A percentile compares a stretch with the other conserved stretches of the same genome.
phyloP scores from a whole-genome alignment of 2,329 filamentous ascomycete genomes.

The Zalaria obscura region DNA sequence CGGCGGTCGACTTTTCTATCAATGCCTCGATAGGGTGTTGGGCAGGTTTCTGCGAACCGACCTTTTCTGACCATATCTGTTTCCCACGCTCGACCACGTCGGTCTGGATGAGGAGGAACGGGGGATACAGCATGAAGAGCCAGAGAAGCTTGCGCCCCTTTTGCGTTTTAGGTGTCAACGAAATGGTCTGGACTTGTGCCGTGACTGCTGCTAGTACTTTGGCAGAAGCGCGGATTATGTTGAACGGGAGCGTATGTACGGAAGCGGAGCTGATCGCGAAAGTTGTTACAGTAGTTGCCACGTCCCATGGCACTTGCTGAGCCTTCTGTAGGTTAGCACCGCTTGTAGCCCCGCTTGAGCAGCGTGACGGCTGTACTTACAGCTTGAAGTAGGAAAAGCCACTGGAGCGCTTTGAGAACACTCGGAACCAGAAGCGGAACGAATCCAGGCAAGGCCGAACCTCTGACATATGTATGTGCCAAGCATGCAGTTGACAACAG shows the following conservation, averaged over 20 bases:
- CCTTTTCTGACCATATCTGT: background rate
- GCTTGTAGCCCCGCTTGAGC: background rate
- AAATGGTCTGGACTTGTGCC: background rate
- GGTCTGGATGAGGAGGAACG: background rate
- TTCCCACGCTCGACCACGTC: background rate
- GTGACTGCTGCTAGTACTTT: background rate
- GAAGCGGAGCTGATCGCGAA: background rate
- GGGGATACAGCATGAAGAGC: background rate
- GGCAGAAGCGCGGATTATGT: background rate
- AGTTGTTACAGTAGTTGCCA: background rate
- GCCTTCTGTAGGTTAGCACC: background rate
- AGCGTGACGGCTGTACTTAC: background rate
- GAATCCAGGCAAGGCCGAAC: background rate
- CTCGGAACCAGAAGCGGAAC: background rate
- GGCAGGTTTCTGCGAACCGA: background rate
- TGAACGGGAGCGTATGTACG: background rate
- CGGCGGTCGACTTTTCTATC: background rate
- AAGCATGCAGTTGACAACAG: background rate
- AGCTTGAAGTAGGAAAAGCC: background rate
- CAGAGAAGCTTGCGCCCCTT: background rate
- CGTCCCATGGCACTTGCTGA: background rate
- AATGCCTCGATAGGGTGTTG: slow-evolving; percentile 2
- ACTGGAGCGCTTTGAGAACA: background rate
- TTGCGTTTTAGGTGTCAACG: background rate
- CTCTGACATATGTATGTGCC: background rate